Evolutionary conservation across 2,329 filamentous ascomycete species (phyloP).

Genomic region (Chrysoporthe puriensis): DNA sequence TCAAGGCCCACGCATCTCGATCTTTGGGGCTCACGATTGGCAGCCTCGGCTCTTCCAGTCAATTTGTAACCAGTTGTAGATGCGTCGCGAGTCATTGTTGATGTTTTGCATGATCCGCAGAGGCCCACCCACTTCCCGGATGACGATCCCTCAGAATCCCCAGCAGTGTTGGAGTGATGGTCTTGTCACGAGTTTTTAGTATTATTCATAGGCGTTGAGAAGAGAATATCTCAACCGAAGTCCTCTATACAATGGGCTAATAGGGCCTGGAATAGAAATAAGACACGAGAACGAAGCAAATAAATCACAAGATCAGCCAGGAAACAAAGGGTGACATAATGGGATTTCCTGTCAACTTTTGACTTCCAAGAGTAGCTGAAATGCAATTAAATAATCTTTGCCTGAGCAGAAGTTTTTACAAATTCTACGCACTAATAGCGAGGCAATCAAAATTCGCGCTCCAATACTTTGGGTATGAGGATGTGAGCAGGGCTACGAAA

Average conservation of each 20-base stretch:
- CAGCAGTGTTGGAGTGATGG: neutral
- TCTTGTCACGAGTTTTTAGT: neutral
- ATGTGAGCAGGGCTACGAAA: neutral
- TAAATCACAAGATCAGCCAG: too few species aligned
- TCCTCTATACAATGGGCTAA: neutral
- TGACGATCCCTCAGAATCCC: neutral
- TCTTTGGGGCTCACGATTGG: neutral
- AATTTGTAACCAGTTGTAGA: neutral
- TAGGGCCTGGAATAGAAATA: too few species aligned
- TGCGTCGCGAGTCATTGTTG: neutral
- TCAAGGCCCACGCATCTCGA: neutral
- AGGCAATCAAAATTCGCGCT: neutral
- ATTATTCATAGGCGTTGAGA: neutral
- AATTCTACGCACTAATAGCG: neutral
- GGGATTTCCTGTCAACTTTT: neutral
- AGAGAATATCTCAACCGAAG: neutral
- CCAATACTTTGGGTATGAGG: neutral
- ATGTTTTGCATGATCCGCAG: constrained; percentile 8
- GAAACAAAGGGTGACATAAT: neutral
- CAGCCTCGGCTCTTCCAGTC: neutral
- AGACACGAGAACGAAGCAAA: neutral
- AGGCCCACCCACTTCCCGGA: constrained; percentile 9
- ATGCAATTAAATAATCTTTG: neutral
- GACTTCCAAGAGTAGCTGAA: neutral
- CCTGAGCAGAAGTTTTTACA: neutral